A percentile compares a stretch with the other conserved stretches of the same genome.
phyloP scores from a whole-genome alignment of 2,329 filamentous ascomycete species.

The Talaromyces sp. region DNA sequence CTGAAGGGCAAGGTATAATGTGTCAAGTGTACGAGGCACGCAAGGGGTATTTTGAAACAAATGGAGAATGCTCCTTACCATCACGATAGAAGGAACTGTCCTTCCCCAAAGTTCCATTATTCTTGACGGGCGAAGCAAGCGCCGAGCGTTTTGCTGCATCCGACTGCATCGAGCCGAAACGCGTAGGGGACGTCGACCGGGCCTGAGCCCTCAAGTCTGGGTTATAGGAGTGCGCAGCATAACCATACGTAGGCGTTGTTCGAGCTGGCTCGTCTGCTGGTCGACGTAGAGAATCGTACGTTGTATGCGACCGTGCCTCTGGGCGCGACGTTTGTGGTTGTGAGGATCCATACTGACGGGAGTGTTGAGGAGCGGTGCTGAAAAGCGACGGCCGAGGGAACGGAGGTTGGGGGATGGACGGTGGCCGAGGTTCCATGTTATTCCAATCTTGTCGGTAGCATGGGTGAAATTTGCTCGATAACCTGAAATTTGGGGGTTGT shows the following conservation, averaged over 20 bases:
- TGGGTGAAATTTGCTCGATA: not conserved
- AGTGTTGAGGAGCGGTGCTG: conserved; percentile 27
- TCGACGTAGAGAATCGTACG: conserved; percentile 23
- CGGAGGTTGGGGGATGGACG: conserved; percentile 27
- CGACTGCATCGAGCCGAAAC: conserved; percentile 25
- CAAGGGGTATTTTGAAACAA: not conserved
- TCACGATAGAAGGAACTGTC: conserved; percentile 26
- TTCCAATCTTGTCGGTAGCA: conserved; percentile 1
- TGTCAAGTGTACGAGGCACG: not conserved
- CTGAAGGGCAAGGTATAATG: not conserved
- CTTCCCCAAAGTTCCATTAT: conserved; percentile 21
- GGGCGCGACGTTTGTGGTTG: conserved; percentile 19
- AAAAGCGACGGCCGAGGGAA: conserved; percentile 34
- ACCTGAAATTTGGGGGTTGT: not conserved
- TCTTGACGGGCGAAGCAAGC: conserved; percentile 23
- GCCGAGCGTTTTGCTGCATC: conserved; percentile 24
- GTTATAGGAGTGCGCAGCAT: conserved; percentile 12
- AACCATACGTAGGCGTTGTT: conserved; percentile 8
- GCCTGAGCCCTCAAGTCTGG: conserved; percentile 15
- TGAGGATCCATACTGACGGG: conserved; percentile 23
- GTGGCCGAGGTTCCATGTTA: conserved; percentile 29
- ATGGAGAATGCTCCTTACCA: conserved; percentile 24
- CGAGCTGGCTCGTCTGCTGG: conserved; percentile 19
- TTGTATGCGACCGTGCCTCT: conserved; percentile 24
- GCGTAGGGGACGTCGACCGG: conserved; percentile 19